Percentiles rank a stretch among this genome's conserved stretches.
These are phyloP conservation scores for Aureobasidium leucospermi DNA, from an alignment of 2,329 filamentous ascomycete genomes.

Conservation along the genomic window DNA sequence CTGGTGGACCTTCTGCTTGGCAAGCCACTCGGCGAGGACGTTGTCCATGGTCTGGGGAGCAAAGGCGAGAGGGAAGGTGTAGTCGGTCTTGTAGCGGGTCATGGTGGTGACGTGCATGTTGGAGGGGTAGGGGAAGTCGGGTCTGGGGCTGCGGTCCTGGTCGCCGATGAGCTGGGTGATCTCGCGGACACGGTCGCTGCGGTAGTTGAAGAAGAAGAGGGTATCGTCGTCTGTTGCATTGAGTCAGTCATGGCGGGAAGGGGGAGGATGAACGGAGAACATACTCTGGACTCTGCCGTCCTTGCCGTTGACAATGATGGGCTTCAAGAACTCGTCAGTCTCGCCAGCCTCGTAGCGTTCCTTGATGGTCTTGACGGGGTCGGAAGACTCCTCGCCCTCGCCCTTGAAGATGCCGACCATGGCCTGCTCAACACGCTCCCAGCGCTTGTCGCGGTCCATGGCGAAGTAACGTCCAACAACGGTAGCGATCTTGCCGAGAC, in stretches of 20 bases:
- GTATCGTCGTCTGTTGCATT: constrained; percentile 68
- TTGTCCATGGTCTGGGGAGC: constrained; percentile 94
- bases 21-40: constrained; percentile 94
- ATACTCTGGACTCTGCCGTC: constrained; percentile 77
- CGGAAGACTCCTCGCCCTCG: constrained; percentile 76
- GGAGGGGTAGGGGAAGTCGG: constrained; percentile 91
- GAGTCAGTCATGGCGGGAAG: neutral
- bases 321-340: constrained; percentile 96
- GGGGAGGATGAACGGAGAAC: neutral
- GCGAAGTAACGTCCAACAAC: constrained; percentile 94
- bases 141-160: constrained; percentile 81
- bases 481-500: constrained; percentile 79
- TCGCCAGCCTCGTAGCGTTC: constrained; percentile 81
- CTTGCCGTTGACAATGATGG: constrained; percentile 86
- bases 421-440: constrained; percentile 87
- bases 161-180: constrained; percentile 90
- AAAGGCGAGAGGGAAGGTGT: constrained; percentile 86
- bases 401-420: constrained; percentile 79
- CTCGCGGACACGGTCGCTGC: constrained; percentile 93
- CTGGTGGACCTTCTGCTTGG: constrained; percentile 82
- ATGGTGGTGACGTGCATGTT: constrained; percentile 85
- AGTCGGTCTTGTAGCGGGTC: constrained; percentile 97
- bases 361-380: constrained; percentile 80
- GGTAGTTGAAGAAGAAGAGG: constrained; percentile 99
- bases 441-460: constrained; percentile 99